Evolutionary conservation across 2,329 filamentous ascomycete species (phyloP).

Genomic region (Blastomyces silverae): DNA sequence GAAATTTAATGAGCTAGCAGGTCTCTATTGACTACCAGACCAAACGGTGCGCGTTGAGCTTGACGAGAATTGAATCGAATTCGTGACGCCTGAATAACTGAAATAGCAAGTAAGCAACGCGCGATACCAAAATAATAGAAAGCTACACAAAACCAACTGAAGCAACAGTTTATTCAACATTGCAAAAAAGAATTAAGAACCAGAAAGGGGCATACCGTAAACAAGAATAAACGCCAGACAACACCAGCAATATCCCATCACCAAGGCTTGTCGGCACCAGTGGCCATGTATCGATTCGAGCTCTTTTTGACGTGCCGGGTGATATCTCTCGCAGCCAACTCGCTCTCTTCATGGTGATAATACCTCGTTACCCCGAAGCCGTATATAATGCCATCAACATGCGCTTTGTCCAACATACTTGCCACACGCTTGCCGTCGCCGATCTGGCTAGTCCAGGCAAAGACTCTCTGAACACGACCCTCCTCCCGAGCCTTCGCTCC

Average conservation of each 20-base stretch:
- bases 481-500: constrained; percentile 12
- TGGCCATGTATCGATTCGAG: constrained; percentile 18
- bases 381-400: constrained; percentile 22
- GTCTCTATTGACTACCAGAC: background rate
- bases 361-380: constrained; percentile 16
- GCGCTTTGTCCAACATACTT: constrained; percentile 15
- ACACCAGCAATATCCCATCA: background rate
- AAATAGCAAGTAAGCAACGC: background rate
- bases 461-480: constrained; percentile 15
- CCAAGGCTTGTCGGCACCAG: constrained; percentile 15
- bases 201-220: background rate
- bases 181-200: background rate
- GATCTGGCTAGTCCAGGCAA: constrained; percentile 17
- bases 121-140: background rate
- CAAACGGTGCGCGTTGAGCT: background rate
- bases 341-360: constrained; percentile 13
- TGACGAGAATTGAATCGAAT: background rate
- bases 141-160: background rate
- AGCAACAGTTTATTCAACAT: background rate
- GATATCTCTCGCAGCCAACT: constrained; percentile 17
- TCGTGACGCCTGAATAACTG: background rate
- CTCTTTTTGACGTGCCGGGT: constrained; percentile 16
- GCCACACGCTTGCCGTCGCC: constrained; percentile 15
- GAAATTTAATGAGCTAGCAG: background rate
- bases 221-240: background rate